phyloP scores from a whole-genome alignment of 805 yeast species.

The Priceomyces melissophilus region DNA sequence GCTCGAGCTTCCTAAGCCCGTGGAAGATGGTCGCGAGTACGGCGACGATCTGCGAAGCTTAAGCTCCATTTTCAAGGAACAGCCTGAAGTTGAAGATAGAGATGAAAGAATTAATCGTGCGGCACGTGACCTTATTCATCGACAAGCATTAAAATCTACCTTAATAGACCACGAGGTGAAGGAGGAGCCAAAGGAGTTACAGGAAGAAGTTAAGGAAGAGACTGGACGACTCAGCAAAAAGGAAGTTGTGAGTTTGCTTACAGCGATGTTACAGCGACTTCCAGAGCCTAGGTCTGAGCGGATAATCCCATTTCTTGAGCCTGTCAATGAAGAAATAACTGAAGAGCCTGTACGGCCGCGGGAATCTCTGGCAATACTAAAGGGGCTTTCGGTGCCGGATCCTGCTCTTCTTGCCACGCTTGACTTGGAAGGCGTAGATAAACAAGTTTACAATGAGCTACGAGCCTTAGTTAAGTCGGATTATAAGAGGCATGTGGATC shows the following conservation, averaged over 20 bases:
- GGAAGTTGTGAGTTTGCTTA: constrained; percentile 8
- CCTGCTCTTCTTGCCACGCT: constrained; percentile 10
- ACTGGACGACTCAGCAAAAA: constrained; percentile 6
- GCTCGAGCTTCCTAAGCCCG: constrained; percentile 25
- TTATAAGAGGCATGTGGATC: constrained; percentile 26
- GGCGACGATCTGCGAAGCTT: too few species aligned
- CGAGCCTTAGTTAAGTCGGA: constrained; percentile 40
- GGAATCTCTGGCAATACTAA: constrained; percentile 47
- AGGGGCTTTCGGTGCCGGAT: constrained; percentile 42
- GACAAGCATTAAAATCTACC: constrained; percentile 31
- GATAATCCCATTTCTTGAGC: constrained; percentile 16
- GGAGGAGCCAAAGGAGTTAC: too few species aligned
- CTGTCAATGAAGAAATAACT: too few species aligned
- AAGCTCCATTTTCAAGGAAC: constrained; percentile 11
- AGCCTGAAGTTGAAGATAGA: constrained; percentile 12
- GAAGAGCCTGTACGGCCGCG: constrained; percentile 30
- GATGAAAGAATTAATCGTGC: constrained; percentile 34
- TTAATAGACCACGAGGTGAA: constrained; percentile 19
- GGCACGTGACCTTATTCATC: constrained; percentile 28
- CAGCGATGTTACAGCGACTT: constrained; percentile 16
- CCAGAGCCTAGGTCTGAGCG: constrained; percentile 40
- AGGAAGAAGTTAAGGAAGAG: not conserved
- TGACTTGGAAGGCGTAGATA: constrained; percentile 10
- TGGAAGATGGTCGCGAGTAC: too few species aligned
- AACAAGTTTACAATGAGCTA: constrained; percentile 28